Evolutionary conservation across 1,139 yeast species (phyloP).

Genomic region (Hanseniaspora sp.): DNA sequence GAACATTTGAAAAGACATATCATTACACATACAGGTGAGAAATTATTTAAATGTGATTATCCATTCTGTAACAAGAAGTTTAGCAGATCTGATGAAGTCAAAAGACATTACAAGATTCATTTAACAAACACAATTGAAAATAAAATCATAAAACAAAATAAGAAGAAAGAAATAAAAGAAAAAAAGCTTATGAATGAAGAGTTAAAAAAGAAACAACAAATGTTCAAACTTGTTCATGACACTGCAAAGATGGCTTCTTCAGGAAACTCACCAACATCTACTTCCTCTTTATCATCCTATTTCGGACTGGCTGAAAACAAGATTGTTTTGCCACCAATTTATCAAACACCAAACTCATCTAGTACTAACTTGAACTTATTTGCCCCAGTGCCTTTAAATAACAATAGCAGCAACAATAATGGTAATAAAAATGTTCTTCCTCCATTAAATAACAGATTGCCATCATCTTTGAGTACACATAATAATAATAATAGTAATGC

Average conservation of each 20-base stretch:
- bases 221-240: background rate
- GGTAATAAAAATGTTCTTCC: background rate
- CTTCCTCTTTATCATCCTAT: too few species aligned
- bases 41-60: conserved; percentile 78
- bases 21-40: conserved; percentile 91
- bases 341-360: conserved; percentile 8
- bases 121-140: conserved; percentile 32
- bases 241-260: background rate
- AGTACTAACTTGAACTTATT: background rate
- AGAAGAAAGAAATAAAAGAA: background rate
- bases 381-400: background rate
- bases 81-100: conserved; percentile 79
- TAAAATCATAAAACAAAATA: background rate
- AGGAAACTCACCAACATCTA: background rate
- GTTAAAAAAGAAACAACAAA: background rate
- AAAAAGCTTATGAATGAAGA: background rate
- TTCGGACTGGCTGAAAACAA: background rate
- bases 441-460: background rate
- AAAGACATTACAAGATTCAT: conserved; percentile 81
- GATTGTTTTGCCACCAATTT: background rate
- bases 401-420: too few species aligned
- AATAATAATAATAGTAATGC: too few species aligned
- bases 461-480: too few species aligned
- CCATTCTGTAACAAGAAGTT: conserved; percentile 83
- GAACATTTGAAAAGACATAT: conserved; percentile 94